Conservation (phyloP, 352 stramenopile genomes). For the Globisporangium okanoganense region DNA sequence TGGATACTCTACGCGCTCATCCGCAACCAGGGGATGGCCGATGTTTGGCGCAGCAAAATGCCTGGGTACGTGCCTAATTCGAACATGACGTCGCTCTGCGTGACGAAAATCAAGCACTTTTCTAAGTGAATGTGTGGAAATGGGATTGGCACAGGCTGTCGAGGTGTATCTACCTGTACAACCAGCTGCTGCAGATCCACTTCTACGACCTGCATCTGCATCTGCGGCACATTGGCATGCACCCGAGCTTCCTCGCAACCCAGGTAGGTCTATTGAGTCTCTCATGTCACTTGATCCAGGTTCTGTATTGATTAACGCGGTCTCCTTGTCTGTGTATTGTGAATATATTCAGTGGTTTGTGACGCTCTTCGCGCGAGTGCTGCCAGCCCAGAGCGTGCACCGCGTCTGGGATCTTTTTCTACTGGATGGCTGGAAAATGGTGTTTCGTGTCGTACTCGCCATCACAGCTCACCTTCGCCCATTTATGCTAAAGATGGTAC, state of each 20-base stretch:
- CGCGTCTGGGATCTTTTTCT: slow-evolving; percentile 74
- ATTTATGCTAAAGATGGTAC: slow-evolving; percentile 55
- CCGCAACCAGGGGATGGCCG: slow-evolving; percentile 44
- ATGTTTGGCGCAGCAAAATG: slow-evolving; percentile 79
- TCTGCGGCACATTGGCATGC: slow-evolving; percentile 74
- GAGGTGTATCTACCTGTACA: slow-evolving; percentile 71
- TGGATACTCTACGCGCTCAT: slow-evolving; percentile 61
- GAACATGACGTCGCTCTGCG: too few species aligned
- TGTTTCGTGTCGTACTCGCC: slow-evolving; percentile 67
- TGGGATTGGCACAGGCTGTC: slow-evolving; percentile 35
- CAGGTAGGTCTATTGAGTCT: slow-evolving; percentile 60
- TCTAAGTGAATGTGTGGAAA: background rate
- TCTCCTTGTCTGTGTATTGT: background rate
- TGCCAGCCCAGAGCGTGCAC: slow-evolving; percentile 37
- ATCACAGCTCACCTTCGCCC: slow-evolving; percentile 54
- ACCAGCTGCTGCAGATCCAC: slow-evolving; percentile 62
- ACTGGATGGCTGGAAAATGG: slow-evolving; percentile 73
- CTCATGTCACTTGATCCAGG: background rate
- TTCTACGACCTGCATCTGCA: slow-evolving; percentile 66
- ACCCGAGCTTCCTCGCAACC: slow-evolving; percentile 71
- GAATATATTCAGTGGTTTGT: slow-evolving; percentile 66
- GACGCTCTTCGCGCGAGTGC: slow-evolving; percentile 71
- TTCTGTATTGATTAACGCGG: background rate
- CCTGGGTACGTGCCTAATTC: slow-evolving; percentile 36
- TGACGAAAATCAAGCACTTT: too few species aligned